phyloP scores from a whole-genome alignment of 148 eudicot genomes.

The Mesembryanthemum crystallinum region DNA sequence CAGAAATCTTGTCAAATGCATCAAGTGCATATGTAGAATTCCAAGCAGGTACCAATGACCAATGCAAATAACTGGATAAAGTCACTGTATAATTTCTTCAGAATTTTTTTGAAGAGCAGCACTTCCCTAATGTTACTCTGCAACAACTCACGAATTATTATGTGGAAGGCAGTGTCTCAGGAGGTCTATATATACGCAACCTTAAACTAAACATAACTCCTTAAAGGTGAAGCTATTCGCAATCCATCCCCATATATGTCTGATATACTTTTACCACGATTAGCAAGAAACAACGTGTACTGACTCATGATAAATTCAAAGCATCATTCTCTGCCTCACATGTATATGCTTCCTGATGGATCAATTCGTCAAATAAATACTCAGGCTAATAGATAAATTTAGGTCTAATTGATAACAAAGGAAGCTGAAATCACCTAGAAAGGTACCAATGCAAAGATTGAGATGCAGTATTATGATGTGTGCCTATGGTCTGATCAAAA shows the following conservation, averaged over 20 bases:
- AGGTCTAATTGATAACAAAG: constrained; percentile 1
- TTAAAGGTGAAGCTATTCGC: not conserved
- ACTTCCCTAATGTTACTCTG: not conserved
- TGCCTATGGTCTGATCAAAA: not conserved
- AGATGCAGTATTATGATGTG: not conserved
- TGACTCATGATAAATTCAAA: not conserved
- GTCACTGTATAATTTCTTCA: not conserved
- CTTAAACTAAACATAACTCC: not conserved
- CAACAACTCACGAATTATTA: too few relatives aligned
- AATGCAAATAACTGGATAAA: not conserved
- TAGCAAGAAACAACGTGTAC: not conserved
- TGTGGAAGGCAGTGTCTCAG: too few relatives aligned
- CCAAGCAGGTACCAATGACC: not conserved
- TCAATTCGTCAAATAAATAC: not conserved
- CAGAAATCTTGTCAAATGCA: not conserved
- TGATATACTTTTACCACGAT: not conserved
- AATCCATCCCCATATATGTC: not conserved
- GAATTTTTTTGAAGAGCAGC: not conserved
- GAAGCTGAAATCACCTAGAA: not conserved
- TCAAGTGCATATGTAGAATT: too few relatives aligned
- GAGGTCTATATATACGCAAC: too few relatives aligned
- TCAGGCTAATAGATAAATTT: not conserved
- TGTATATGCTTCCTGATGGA: not conserved
- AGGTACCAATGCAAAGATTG: not conserved
- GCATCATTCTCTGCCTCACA: not conserved